Evolutionary conservation across 257 asterid species (phyloP), one percentile per base, ranked within the genome.

Genomic region (Schizonepeta tenuifolia): DNA sequence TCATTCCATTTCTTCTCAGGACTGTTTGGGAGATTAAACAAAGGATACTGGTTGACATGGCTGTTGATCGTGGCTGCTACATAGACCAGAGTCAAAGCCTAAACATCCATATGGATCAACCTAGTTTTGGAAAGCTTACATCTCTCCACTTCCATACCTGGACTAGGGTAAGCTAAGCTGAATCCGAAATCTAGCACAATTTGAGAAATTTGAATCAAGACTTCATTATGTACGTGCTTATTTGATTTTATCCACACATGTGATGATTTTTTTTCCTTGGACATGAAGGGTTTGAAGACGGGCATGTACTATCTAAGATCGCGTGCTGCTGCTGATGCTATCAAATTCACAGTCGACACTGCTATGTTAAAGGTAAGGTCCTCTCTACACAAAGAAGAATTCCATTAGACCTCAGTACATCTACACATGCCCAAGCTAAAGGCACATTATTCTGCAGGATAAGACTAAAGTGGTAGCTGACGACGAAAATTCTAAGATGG

Each of bases 11-110:
- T 44, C 55, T 28, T 50, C 11, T 53, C 82, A 89, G 98, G 83
- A 95, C 96, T 68, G 99, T 92, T 68, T 95, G 98, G 99, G 99
- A 95, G 86, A 91, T 91, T 81, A 95, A 87, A 65, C 99, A 92
- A 60, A 66, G 90, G 53, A 67, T 86, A 24, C 64, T 94, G 83
- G 98, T 91, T 50, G 96, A 94, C 56, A 94, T 94, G 98, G 97
- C 98, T 41, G 93, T 88, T 69, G 99, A 90, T 79, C 99, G 99
- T 26, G 99, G 99, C 13, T 87, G 97, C 86, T 94, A 79, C 80
- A 94, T 91, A 22, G 99, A 91, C 77, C 98, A 94, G 80, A 94
- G 99, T 31, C 98, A 93, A 71, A 93, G 98, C 80, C 87, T 94
- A 22, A 91, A 94, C 85, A 91, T 94, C 75, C 97, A 91, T 70